These are phyloP conservation scores for Steccherinum ochraceum DNA, from an alignment of 768 basidiomycete species.

Conservation along the genomic window DNA sequence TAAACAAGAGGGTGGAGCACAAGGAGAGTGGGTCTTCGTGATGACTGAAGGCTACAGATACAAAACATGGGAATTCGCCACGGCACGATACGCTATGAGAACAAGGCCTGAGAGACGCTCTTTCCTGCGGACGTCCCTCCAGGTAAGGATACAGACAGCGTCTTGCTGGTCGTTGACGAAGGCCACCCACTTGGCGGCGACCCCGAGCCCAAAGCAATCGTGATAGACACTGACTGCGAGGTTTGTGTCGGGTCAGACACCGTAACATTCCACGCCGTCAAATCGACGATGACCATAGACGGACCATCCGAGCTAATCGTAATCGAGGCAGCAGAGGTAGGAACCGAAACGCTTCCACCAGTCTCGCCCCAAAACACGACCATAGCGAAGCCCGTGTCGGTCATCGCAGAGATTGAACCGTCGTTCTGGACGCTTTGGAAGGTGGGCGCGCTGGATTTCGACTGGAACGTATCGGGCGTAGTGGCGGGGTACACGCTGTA, in stretches of 20 bases:
- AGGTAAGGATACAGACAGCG: slow-evolving; percentile 35
- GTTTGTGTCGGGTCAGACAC: slow-evolving; percentile 63
- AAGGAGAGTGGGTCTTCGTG: no score
- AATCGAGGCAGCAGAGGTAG: slow-evolving; percentile 19
- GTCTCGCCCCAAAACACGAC: slow-evolving; percentile 46
- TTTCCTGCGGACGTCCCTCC: slow-evolving; percentile 41
- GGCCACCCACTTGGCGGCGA: slow-evolving; percentile 22
- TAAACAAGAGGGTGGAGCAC: no score
- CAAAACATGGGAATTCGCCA: no score
- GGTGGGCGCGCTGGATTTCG: slow-evolving; percentile 26
- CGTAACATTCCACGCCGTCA: slow-evolving; percentile 37
- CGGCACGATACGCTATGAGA: no score
- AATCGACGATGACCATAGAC: slow-evolving; percentile 37
- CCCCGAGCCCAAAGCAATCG: slow-evolving; percentile 24
- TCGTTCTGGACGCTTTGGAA: slow-evolving; percentile 42
- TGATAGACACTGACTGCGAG: slow-evolving; percentile 30
- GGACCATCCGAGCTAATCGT: slow-evolving; percentile 34
- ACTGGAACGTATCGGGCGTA: slow-evolving; percentile 28
- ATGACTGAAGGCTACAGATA: no score
- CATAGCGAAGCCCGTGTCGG: slow-evolving; percentile 36
- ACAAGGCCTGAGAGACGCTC: slow-evolving; percentile 26
- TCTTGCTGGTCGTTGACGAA: slow-evolving; percentile 18
- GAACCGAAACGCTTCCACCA: slow-evolving; percentile 39
- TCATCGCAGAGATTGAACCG: slow-evolving; percentile 41
- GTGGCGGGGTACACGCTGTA: slow-evolving; percentile 52